Base-by-base conservation (phyloP, 2,329 filamentous ascomycete genomes). In the Claviceps maximensis region DNA sequence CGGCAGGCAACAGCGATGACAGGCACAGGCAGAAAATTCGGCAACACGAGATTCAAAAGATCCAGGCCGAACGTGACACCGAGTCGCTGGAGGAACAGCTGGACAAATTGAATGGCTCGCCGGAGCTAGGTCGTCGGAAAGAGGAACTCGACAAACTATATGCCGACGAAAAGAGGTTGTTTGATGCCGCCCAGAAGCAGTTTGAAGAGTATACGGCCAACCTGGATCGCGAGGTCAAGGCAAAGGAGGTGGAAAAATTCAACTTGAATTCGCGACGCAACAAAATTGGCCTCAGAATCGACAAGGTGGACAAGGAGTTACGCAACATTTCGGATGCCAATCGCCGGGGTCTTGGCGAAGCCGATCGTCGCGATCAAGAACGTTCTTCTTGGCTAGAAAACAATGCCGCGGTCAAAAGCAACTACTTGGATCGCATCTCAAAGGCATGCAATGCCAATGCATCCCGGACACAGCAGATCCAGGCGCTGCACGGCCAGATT, bases 1-100 rank as follows among this genome's bases (percentile, higher is more conserved):
- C 84, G 38, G 77, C 80, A 17, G 85, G 85, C 56, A 83, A 83
- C 55, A 83, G 81, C 59, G 87, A 91, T 66, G 87, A 90, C 62
- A 84, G 86, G 63, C 78, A 84, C 60, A 78, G 80, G 58, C 84
- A 88, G 63, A 86, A 88, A 65, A 80, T 87, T 47, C 78, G 83
- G 56, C 87, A 90, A 66, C 83, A 87, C 63, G 82, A 79, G 53
- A 85, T 85, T 53, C 84, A 86, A 64, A 84, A 86, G 67, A 80
- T 81, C 54, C 85, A 80, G 62, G 76, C 77, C 2, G 77, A 79
- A 51, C 72, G 73, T 27, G 82, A 83, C 33, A 74, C 77, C 31
- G 68, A 71, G 45, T 71, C 74, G 47, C 69, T 86, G 25, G 63
- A 68, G 10, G 75, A 88, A 55, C 62, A 68, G 54, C 76, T 87